phyloP scores from a whole-genome alignment of 805 yeast species.

The Schwanniomyces yamadae region DNA sequence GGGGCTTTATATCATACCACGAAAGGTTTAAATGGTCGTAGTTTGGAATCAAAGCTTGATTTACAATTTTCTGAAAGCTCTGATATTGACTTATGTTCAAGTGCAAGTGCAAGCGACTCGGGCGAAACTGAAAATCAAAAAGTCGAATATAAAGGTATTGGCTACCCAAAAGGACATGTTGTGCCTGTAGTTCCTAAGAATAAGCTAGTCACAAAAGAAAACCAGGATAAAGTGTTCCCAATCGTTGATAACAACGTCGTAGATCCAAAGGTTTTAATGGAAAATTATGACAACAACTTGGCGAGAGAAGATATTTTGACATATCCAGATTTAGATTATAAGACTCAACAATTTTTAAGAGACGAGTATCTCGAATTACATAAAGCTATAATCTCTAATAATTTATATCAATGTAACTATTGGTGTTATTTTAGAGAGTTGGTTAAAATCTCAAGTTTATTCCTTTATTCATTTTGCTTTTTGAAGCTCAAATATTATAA shows the following conservation, averaged over 20 bases:
- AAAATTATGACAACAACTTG: constrained; percentile 56
- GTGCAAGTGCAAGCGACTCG: constrained; percentile 10
- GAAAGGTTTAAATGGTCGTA: background rate
- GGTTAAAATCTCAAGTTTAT: constrained; percentile 55
- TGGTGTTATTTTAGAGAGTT: constrained; percentile 70
- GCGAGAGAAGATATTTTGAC: constrained; percentile 54
- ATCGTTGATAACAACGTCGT: constrained; percentile 31
- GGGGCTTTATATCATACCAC: constrained; percentile 51
- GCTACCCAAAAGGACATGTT: constrained; percentile 43
- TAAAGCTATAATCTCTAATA: constrained; percentile 49
- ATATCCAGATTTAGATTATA: constrained; percentile 65
- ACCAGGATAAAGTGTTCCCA: constrained; percentile 36
- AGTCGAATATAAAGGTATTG: constrained; percentile 18
- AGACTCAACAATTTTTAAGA: constrained; percentile 60
- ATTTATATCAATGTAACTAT: constrained; percentile 72
- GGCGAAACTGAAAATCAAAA: constrained; percentile 2
- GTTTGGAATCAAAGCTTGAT: constrained; percentile 14
- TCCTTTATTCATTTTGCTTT: constrained; percentile 49
- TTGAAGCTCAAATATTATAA: constrained; percentile 46
- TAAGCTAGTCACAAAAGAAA: constrained; percentile 37
- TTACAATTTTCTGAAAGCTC: constrained; percentile 9
- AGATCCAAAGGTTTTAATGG: constrained; percentile 56
- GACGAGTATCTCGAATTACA: constrained; percentile 62
- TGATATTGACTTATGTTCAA: constrained; percentile 10
- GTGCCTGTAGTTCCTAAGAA: constrained; percentile 55